phyloP scores from a whole-genome alignment of 148 eudicot genomes.

The Dysphania ambrosioides region DNA sequence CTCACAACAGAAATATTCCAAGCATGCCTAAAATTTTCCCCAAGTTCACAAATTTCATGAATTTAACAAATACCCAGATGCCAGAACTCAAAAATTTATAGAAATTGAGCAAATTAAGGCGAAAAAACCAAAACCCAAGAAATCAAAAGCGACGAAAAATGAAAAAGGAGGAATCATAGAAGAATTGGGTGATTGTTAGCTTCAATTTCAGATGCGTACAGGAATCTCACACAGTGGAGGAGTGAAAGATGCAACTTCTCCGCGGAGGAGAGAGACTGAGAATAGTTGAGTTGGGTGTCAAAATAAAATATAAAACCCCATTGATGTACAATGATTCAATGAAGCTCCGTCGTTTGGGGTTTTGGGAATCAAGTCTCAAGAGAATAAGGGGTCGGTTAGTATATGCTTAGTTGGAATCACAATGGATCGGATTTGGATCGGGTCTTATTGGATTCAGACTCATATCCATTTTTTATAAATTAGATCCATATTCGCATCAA shows the following conservation, averaged over 20 bases:
- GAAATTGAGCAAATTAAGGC: neutral
- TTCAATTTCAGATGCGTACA: neutral
- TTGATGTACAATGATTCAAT: neutral
- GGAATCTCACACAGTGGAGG: neutral
- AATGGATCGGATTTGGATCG: no score
- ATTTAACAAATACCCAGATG: neutral
- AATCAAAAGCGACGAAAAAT: neutral
- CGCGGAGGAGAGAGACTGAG: constrained; percentile 1
- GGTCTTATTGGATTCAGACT: no score
- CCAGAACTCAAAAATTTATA: neutral
- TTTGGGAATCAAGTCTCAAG: constrained; percentile 10
- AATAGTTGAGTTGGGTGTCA: neutral
- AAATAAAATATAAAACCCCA: neutral
- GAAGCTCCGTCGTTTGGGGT: constrained; percentile 6
- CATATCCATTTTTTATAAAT: no score
- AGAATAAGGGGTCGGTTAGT: no score
- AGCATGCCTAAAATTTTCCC: neutral
- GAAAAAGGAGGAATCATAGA: neutral
- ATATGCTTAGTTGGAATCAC: no score
- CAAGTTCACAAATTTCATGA: constrained; percentile 9
- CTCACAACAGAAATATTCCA: neutral
- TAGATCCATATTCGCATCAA: no score
- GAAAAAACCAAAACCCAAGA: no score
- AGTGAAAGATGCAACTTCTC: constrained; percentile 7
- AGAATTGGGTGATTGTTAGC: neutral